Evolutionary conservation across 345 rosid genomes (phyloP).

Genomic region (Populus simonii): DNA sequence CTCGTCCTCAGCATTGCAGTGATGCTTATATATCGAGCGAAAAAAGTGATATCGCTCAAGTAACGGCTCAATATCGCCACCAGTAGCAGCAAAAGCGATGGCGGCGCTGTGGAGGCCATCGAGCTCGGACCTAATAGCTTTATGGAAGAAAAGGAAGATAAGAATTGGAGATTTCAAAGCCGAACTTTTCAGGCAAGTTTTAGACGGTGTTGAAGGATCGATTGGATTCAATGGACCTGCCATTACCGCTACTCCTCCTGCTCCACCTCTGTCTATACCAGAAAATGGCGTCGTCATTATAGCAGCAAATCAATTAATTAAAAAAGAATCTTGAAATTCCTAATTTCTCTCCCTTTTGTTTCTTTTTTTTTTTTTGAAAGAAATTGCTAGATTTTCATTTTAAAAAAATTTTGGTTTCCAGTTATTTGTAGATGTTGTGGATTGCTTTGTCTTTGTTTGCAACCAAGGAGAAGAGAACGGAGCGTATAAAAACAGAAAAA

Average conservation of each 20-base stretch:
- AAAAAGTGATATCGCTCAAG: constrained; percentile 47
- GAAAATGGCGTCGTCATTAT: constrained; percentile 59
- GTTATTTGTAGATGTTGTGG: not conserved
- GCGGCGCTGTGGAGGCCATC: constrained; percentile 62
- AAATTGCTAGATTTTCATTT: not conserved
- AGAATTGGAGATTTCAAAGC: constrained; percentile 64
- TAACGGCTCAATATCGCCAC: constrained; percentile 44
- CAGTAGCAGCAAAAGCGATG: constrained; percentile 47
- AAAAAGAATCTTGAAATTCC: not conserved
- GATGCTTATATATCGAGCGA: constrained; percentile 60
- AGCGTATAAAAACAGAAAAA: not conserved
- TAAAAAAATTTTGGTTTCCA: not conserved
- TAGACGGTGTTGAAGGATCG: constrained; percentile 45
- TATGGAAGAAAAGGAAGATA: constrained; percentile 63
- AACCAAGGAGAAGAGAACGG: not conserved
- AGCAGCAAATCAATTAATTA: not conserved
- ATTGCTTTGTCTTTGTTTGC: not conserved
- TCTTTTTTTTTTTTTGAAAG: not conserved
- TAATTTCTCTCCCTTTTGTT: not conserved
- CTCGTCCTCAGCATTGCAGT: constrained; percentile 77
- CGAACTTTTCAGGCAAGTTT: constrained; percentile 43
- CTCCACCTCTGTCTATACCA: constrained; percentile 42
- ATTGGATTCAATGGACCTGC: constrained; percentile 47
- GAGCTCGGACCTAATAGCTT: constrained; percentile 64
- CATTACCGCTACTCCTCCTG: constrained; percentile 60